Conservation (phyloP, 2,329 filamentous ascomycete species). For the Hypoxylon sp. region DNA sequence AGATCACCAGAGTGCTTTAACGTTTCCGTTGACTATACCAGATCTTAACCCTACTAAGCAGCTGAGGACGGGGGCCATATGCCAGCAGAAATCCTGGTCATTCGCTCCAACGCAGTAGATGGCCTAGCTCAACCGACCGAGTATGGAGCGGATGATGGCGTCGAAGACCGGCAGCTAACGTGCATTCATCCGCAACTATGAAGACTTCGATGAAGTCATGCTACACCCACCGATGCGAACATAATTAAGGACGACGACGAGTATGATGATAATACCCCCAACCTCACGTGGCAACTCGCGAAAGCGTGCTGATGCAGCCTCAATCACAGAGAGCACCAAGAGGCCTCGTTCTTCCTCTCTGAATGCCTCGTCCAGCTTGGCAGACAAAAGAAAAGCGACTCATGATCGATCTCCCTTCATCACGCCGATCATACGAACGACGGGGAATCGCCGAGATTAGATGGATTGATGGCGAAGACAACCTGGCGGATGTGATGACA, state of each 20-base stretch:
- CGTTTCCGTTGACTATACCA: no score
- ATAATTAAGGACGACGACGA: no score
- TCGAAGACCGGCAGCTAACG: constrained; percentile 2
- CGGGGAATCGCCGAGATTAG: not conserved
- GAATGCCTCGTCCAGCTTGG: not conserved
- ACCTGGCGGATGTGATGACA: not conserved
- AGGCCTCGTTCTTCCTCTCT: not conserved
- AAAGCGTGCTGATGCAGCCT: no score
- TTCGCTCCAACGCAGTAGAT: no score
- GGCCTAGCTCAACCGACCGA: not conserved
- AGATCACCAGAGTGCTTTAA: no score
- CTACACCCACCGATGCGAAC: no score
- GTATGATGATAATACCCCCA: no score
- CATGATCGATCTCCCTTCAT: not conserved
- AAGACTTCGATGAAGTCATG: not conserved
- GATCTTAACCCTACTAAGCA: no score
- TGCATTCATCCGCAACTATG: constrained; percentile 1
- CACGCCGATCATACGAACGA: not conserved
- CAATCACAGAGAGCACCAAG: no score
- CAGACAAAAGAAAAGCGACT: not conserved
- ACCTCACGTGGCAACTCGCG: no score
- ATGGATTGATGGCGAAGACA: constrained; percentile 5
- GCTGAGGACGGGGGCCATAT: no score
- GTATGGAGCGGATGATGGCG: constrained; percentile 1
- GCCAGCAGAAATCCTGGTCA: no score